Conservation (phyloP, 257 asterid genomes). For the Cynanchum wilfordii region DNA sequence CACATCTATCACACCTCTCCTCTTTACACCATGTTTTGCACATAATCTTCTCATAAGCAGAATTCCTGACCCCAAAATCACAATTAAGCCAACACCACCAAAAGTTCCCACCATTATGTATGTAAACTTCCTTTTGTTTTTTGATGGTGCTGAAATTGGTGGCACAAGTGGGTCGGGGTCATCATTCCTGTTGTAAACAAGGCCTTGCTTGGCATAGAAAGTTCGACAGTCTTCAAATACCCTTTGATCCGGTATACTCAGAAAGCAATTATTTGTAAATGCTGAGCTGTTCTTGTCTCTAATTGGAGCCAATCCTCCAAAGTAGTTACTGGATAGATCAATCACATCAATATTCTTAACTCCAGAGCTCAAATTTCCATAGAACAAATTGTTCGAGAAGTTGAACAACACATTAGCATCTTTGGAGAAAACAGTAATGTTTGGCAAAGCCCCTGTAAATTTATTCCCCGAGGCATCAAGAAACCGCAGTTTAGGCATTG, state of each 20-base stretch:
- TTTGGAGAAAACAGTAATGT: slow-evolving; percentile 13
- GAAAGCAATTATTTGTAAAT: slow-evolving; percentile 43
- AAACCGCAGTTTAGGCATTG: slow-evolving; percentile 27
- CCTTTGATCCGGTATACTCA: slow-evolving; percentile 31
- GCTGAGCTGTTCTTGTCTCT: background rate
- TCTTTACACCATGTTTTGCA: slow-evolving; percentile 4
- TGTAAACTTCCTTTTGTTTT: slow-evolving; percentile 14
- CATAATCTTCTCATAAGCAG: slow-evolving; percentile 27
- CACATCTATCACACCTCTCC: slow-evolving; percentile 14
- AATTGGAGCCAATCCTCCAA: slow-evolving; percentile 42
- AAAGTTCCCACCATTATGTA: slow-evolving; percentile 50
- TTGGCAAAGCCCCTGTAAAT: slow-evolving; percentile 47
- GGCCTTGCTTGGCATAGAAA: slow-evolving; percentile 38
- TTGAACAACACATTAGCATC: slow-evolving; percentile 34
- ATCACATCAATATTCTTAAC: slow-evolving; percentile 16
- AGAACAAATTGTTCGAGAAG: slow-evolving; percentile 54
- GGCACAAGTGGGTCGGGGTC: background rate
- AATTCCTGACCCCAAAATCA: slow-evolving; percentile 26
- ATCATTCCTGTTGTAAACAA: slow-evolving; percentile 9
- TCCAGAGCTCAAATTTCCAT: slow-evolving; percentile 38
- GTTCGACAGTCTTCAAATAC: slow-evolving; percentile 24
- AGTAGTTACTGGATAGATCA: slow-evolving; percentile 55
- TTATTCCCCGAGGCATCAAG: slow-evolving; percentile 57
- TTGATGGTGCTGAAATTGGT: slow-evolving; percentile 2
- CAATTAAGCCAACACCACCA: slow-evolving; percentile 51